These are phyloP conservation scores for Ricinus communis DNA, from an alignment of 345 rosid species.

Conservation along the genomic window DNA sequence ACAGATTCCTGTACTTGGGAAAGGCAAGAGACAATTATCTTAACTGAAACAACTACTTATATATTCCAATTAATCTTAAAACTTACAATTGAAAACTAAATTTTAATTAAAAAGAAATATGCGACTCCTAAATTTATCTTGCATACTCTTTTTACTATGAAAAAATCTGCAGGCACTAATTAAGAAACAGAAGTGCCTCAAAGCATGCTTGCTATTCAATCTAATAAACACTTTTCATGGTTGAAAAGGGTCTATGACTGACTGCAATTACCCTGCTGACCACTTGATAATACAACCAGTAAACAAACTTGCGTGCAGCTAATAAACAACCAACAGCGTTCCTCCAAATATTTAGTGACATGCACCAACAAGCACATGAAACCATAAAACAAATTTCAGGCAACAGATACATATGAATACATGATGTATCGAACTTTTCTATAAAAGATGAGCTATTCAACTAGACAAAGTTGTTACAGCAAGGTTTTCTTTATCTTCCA, in stretches of 20 bases:
- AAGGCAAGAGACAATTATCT: neutral
- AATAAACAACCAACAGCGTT: neutral
- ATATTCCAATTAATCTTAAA: neutral
- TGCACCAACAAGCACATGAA: neutral
- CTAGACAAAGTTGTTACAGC: neutral
- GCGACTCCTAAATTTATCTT: too few relatives aligned
- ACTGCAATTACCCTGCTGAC: neutral
- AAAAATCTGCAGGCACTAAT: neutral
- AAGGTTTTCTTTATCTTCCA: neutral
- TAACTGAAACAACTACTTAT: slow-evolving; percentile 4
- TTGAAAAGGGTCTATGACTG: neutral
- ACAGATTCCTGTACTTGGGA: neutral
- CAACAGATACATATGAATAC: neutral
- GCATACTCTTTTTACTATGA: too few relatives aligned
- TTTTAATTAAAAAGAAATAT: too few relatives aligned
- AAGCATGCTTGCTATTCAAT: neutral
- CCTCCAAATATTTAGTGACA: neutral
- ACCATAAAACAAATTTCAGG: neutral
- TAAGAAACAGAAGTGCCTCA: neutral
- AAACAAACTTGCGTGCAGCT: neutral
- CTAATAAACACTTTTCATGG: neutral
- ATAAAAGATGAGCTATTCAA: too few relatives aligned
- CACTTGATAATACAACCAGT: neutral
- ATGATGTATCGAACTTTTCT: neutral
- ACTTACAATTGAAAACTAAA: too few relatives aligned